A percentile compares a stretch with the other conserved stretches of the same genome.
phyloP scores from a whole-genome alignment of 306 rosid species.

The Dalbergia cochinchinensis region DNA sequence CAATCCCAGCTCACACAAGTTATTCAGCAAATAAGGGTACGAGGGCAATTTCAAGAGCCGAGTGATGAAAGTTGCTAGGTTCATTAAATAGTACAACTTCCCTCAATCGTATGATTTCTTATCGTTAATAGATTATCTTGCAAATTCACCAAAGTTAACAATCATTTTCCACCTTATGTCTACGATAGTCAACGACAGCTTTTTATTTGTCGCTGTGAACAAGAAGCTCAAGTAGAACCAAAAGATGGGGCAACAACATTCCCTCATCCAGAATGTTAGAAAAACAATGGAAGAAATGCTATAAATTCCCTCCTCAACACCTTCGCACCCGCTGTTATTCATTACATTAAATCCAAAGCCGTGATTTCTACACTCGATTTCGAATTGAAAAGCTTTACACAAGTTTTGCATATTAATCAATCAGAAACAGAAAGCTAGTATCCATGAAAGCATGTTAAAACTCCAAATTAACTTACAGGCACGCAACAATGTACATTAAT shows the following conservation, averaged over 20 bases:
- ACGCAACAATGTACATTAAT: slow-evolving; percentile 27
- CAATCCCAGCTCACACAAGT: background rate
- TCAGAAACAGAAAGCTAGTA: slow-evolving; percentile 1
- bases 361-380: background rate
- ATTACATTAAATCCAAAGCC: background rate
- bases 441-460: background rate
- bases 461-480: background rate
- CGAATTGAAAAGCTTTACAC: slow-evolving; percentile 1
- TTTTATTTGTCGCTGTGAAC: background rate
- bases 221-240: too few species aligned
- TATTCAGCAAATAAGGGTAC: too few species aligned
- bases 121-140: background rate
- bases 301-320: background rate
- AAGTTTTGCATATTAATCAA: background rate
- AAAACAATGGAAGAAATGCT: background rate
- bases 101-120: background rate
- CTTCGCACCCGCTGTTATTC: background rate
- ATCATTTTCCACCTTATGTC: too few species aligned
- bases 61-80: background rate
- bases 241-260: too few species aligned
- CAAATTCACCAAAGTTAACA: background rate
- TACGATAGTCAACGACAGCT: background rate
- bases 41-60: background rate
- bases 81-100: background rate
- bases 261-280: too few species aligned